These are phyloP conservation scores for Trichomonascaceae sp. DNA, from an alignment of 1,139 yeast species.

Conservation along the genomic window DNA sequence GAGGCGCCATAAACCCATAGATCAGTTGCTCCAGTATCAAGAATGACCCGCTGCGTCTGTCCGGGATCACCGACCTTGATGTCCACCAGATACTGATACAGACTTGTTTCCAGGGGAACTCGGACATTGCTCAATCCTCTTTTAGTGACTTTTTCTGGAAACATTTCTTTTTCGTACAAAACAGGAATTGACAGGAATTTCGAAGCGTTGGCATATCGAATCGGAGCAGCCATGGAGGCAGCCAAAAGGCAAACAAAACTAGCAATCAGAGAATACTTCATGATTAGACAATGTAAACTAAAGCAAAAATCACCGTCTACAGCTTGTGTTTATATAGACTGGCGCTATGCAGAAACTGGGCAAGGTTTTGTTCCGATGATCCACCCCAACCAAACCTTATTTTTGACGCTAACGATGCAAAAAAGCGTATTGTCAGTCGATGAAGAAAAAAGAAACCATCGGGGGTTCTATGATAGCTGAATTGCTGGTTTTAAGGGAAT, in stretches of 20 bases:
- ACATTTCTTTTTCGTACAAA: neutral
- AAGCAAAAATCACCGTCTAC: neutral
- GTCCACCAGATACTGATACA: neutral
- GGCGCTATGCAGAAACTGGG: neutral
- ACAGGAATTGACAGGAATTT: neutral
- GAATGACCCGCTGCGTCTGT: neutral
- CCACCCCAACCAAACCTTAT: neutral
- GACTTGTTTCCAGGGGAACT: neutral
- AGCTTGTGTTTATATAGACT: neutral
- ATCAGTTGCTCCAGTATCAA: constrained; percentile 18
- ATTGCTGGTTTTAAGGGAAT: too few species aligned
- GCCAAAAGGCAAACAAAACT: neutral
- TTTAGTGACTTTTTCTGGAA: neutral
- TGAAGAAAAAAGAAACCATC: too few species aligned
- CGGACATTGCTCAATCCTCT: neutral
- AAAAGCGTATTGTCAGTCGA: too few species aligned
- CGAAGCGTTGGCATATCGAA: neutral
- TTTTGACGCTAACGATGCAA: too few species aligned
- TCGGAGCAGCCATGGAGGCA: neutral
- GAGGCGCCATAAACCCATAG: constrained; percentile 20
- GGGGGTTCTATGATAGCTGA: too few species aligned
- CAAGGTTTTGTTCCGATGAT: neutral
- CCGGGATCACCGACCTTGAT: neutral
- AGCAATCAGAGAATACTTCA: neutral
- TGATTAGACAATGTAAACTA: too few species aligned